Evolutionary conservation across 139 green algal genomes (phyloP).

Genomic region (Deuterostichococcus epilithicus): DNA sequence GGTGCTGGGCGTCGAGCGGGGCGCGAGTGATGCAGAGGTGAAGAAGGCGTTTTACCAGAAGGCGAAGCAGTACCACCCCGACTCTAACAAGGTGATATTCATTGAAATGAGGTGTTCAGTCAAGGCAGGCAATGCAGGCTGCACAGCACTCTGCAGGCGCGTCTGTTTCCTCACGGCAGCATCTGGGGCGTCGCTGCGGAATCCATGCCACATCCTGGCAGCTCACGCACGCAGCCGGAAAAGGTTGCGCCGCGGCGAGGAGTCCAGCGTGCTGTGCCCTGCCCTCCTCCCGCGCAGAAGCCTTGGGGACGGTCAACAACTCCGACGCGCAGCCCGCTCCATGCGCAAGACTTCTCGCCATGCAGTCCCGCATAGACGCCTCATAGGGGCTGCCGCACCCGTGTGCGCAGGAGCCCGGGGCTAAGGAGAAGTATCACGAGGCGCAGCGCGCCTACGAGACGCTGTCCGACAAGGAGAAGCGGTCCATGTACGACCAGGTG

Average conservation of each 20-base stretch:
- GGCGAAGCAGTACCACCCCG: conserved; percentile 89
- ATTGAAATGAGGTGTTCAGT: not conserved
- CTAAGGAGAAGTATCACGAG: conserved; percentile 81
- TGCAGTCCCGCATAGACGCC: no score
- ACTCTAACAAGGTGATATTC: conserved; percentile 78
- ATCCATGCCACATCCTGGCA: not conserved
- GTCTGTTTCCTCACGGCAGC: not conserved
- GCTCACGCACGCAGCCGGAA: not conserved
- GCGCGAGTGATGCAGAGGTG: conserved; percentile 75
- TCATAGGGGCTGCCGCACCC: no score
- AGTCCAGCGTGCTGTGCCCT: no score
- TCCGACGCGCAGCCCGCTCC: no score
- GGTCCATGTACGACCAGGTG: conserved; percentile 68
- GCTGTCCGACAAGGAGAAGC: conserved; percentile 79
- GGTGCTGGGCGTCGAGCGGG: conserved; percentile 57
- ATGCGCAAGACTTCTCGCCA: no score
- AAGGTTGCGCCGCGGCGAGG: no score
- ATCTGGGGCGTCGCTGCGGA: not conserved
- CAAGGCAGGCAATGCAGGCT: not conserved
- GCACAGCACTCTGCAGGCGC: not conserved
- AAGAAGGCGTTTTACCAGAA: conserved; percentile 89
- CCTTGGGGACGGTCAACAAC: no score
- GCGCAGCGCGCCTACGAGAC: conserved; percentile 85
- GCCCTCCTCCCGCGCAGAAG: no score
- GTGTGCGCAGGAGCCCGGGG: conserved; percentile 47